A percentile compares a stretch with the other conserved stretches of the same genome.
Evolutionary conservation across 345 rosid species (phyloP).

Genomic region (Trapa bicornis): DNA sequence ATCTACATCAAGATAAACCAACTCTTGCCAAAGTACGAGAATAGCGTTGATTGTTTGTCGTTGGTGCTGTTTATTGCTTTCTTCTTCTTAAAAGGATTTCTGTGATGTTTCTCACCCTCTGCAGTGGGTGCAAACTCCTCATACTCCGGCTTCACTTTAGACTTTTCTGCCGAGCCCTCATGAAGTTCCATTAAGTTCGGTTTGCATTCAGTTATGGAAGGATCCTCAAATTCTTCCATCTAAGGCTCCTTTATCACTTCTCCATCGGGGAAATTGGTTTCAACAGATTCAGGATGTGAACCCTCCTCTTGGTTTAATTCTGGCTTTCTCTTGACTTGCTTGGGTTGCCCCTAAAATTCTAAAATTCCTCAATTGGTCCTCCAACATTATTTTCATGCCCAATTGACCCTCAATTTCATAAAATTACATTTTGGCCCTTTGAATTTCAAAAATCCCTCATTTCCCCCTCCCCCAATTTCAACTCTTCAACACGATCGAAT

Average conservation of each 20-base stretch:
- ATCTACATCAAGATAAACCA: constrained; percentile 12
- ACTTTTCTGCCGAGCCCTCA: constrained; percentile 15
- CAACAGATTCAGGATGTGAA: constrained; percentile 7
- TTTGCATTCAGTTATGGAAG: constrained; percentile 13
- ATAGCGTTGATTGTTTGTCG: constrained; percentile 49
- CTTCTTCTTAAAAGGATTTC: constrained; percentile 33
- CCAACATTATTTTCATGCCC: too few relatives aligned
- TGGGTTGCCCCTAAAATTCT: too few relatives aligned
- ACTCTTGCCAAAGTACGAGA: constrained; percentile 44
- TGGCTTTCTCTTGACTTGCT: constrained; percentile 36
- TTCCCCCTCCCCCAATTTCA: too few relatives aligned
- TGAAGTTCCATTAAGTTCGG: not conserved
- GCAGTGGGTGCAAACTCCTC: constrained; percentile 18
- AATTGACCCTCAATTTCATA: too few relatives aligned
- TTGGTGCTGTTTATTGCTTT: constrained; percentile 20
- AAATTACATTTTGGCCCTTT: too few relatives aligned
- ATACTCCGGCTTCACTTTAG: constrained; percentile 29
- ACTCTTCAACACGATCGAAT: too few relatives aligned
- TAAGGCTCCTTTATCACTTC: constrained; percentile 15
- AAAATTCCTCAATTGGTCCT: too few relatives aligned
- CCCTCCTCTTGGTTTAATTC: constrained; percentile 14
- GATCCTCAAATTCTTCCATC: constrained; percentile 1
- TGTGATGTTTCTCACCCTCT: constrained; percentile 5
- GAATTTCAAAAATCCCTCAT: too few relatives aligned
- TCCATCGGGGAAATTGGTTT: constrained; percentile 2